Evolutionary conservation across 768 basidiomycete genomes (phyloP).

Genomic region (Lentinula lateritia): DNA sequence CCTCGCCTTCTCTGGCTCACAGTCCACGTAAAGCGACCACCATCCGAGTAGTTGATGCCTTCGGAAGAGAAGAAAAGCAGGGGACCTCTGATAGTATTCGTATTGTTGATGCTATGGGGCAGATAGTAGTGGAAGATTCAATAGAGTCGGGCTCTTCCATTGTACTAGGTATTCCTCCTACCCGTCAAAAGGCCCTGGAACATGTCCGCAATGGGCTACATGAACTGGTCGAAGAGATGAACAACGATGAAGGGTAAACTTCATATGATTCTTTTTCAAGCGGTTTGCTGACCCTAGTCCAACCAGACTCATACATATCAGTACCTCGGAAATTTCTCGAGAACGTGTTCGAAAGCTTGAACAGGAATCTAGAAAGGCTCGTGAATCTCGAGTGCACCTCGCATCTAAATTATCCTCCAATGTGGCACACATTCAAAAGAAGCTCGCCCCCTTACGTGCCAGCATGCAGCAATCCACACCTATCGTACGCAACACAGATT

Average conservation of each 20-base stretch:
- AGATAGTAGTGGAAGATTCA: constrained; percentile 36
- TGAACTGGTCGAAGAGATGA: constrained; percentile 50
- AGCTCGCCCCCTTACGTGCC: constrained; percentile 26
- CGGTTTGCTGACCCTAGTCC: neutral
- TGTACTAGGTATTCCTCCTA: constrained; percentile 19
- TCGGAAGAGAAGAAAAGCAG: constrained; percentile 35
- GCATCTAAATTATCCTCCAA: constrained; percentile 20
- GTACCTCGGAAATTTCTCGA: constrained; percentile 24
- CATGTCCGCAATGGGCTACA: constrained; percentile 55
- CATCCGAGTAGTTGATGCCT: constrained; percentile 69
- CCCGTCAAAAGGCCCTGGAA: constrained; percentile 46
- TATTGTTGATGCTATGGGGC: constrained; percentile 68
- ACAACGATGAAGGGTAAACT: constrained; percentile 51
- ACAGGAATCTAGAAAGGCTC: constrained; percentile 46
- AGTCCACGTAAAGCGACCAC: constrained; percentile 42
- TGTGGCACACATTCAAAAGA: constrained; percentile 22
- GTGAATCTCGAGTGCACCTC: constrained; percentile 41
- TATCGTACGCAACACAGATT: neutral
- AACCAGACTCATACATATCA: neutral
- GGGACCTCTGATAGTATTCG: constrained; percentile 36
- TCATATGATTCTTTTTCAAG: neutral
- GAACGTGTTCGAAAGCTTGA: constrained; percentile 45
- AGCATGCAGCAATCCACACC: constrained; percentile 21
- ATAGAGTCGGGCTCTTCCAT: constrained; percentile 16
- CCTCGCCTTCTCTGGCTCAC: constrained; percentile 14